Base-by-base conservation (phyloP, 1,139 yeast genomes). In the Protomyces lactucae-debilis region DNA sequence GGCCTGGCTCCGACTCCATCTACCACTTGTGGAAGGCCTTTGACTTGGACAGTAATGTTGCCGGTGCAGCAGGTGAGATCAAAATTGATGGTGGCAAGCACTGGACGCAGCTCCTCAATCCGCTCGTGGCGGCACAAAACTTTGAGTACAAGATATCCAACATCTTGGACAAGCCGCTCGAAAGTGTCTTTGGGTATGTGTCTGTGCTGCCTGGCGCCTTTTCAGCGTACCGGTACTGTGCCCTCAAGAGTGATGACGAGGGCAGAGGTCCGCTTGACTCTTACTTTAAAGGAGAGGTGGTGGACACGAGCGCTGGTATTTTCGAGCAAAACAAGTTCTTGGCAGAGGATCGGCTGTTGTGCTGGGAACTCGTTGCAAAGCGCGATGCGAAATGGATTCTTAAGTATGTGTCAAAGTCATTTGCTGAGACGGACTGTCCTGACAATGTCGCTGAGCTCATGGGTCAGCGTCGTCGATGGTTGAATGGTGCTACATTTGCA, bases 321-420 rank as follows among this genome's bases (percentile, higher is more conserved):
- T 91, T 93, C 97, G 91, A 95, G 59, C 96, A 97, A 3, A 93
- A 93, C 74, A 93, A 93, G 98, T 93, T 93, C 73, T 79, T 93
- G 66, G 99, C 99, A 0, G 99, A 93, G 77, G 99, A 93, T 76
- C 86, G 99, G 78, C 92, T 93, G 71, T 78, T 93, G 69, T 93
- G 98, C 76, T 93, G 98, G 97, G 99, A 93, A 75, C 80, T 93
- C 65, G 95, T 93, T 12, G 96, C 98, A 4, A 92, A 93, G 72
- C 82, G 80, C 70, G 83, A 85, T 67, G 93, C 90, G 60, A 87
- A 85, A 72, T 93, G 99, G 99, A 89, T 93, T 32, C 79, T 93
- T 71, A 90, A 90, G 73, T 92, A 92, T 74, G 98, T 93, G 63
- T 87, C 88, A 72, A 88, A 85, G 75, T 97, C 98, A 1, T 87